phyloP scores from a whole-genome alignment of 768 basidiomycete genomes.

The Mycena chlorophos region DNA sequence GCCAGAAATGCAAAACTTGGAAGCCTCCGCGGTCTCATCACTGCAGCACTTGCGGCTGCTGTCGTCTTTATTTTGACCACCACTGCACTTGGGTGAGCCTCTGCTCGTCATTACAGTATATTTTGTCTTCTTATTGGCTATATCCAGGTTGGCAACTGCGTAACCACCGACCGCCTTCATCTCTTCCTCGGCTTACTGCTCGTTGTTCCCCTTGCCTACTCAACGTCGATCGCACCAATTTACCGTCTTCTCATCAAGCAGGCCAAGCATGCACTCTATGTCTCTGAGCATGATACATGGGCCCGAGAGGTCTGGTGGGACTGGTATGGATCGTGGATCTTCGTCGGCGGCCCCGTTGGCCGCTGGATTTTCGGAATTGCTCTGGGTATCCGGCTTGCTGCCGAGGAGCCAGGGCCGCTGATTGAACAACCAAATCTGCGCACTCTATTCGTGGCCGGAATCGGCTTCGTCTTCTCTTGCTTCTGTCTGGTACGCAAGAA shows the following conservation, averaged over 20 bases:
- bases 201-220: conserved; percentile 33
- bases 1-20: conserved; percentile 41
- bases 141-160: conserved; percentile 42
- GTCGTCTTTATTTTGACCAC: conserved; percentile 46
- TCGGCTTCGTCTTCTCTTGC: conserved; percentile 32
- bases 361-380: conserved; percentile 41
- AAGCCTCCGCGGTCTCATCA: conserved; percentile 47
- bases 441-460: conserved; percentile 27
- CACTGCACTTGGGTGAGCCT: conserved; percentile 47
- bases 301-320: conserved; percentile 41
- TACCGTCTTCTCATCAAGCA: conserved; percentile 28
- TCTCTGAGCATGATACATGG: conserved; percentile 33
- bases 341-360: conserved; percentile 44
- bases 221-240: conserved; percentile 33
- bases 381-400: conserved; percentile 37
- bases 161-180: conserved; percentile 40
- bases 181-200: conserved; percentile 36
- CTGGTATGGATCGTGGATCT: conserved; percentile 45
- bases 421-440: conserved; percentile 41
- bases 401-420: conserved; percentile 21
- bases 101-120: not conserved
- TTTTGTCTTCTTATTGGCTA: not conserved
- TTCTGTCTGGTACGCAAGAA: conserved; percentile 38
- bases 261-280: conserved; percentile 28
- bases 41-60: conserved; percentile 46